A percentile compares a stretch with the other conserved stretches of the same genome.
These are phyloP conservation scores for Phaeosphaeria sp. DNA, from an alignment of 2,329 filamentous ascomycete species.

Conservation along the genomic window DNA sequence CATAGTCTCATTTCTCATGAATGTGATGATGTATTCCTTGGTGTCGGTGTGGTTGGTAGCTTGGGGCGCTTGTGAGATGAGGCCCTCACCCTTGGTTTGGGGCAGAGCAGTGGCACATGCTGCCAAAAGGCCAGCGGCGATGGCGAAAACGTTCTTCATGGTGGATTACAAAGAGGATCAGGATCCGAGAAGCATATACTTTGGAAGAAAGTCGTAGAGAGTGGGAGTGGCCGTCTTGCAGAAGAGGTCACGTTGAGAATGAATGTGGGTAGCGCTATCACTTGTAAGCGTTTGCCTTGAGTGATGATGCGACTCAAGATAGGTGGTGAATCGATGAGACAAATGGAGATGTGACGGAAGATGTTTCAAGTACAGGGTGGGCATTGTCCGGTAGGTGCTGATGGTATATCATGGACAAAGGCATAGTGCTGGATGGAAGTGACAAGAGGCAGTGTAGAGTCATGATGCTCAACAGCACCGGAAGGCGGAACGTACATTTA, in stretches of 20 bases:
- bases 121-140: slow-evolving; percentile 37
- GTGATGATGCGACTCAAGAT: neutral
- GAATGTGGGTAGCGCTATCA: slow-evolving; percentile 30
- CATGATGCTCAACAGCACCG: slow-evolving; percentile 22
- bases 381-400: neutral
- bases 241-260: slow-evolving; percentile 17
- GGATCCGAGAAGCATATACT: slow-evolving; percentile 24
- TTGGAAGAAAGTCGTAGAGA: slow-evolving; percentile 15
- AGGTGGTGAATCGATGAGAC: slow-evolving; percentile 13
- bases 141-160: slow-evolving; percentile 40
- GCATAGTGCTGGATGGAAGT: neutral
- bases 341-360: slow-evolving; percentile 18
- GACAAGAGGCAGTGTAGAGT: slow-evolving; percentile 9
- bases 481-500: slow-evolving; percentile 44
- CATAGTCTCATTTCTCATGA: slow-evolving; percentile 23
- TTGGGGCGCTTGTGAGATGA: slow-evolving; percentile 18
- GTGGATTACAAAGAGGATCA: slow-evolving; percentile 33
- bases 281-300: slow-evolving; percentile 21
- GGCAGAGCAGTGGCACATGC: slow-evolving; percentile 27
- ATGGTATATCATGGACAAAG: neutral
- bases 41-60: slow-evolving; percentile 21
- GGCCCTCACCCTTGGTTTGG: slow-evolving; percentile 23
- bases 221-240: slow-evolving; percentile 22
- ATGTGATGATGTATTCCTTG: slow-evolving; percentile 36
- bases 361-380: neutral